Base-by-base conservation (phyloP, 2,329 filamentous ascomycete species). In the Metarhizium sp. region DNA sequence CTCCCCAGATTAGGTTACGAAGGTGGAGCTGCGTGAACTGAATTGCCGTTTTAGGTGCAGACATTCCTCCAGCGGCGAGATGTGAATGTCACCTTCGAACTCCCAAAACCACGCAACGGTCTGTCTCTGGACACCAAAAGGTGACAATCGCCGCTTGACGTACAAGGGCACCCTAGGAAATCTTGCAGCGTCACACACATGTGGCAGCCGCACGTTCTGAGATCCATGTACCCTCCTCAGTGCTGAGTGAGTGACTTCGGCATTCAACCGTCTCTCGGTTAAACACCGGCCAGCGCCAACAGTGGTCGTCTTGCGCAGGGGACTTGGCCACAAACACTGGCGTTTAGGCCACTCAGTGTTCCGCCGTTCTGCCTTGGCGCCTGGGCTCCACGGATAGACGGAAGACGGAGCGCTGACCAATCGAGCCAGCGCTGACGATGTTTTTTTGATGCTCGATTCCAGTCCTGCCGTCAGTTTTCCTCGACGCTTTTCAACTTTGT, bases 331-430 rank as follows among this genome's bases (percentile, higher is more conserved):
- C 25, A 25, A 25, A 25, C 25, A 25, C 25, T 25, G 25, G 25
- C 25, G 25, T 25, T 25, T 25, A 25, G 25, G 3, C 25, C 25
- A 25, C 25, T 25, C 3, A 25, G 25, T 25, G 25, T 25, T 34
- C 7, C 7, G 32, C 8, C 11, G 43, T 25, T 18, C 40, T 42
- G 14, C 14, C 40, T 42, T 14, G 14, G 40, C 13, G 40, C 40
- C 40, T 7, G 40, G 48, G 18, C 18, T 34, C 16, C 40, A 42
- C 16, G 45, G 40, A 25, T 25, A 25, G 25, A 25, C 25, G 25
- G 25, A 3, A 25, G 25, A 25, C 25, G 1, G 25, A 25, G 25
- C 10, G 47, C 55, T 54, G 53, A 53, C 56, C 56, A 57, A 57
- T 53, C 56, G 34, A 55, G 18, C 38, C 32, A 8, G 30, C 7